phyloP scores from a whole-genome alignment of 805 yeast genomes.

The Yarrowia sp. region DNA sequence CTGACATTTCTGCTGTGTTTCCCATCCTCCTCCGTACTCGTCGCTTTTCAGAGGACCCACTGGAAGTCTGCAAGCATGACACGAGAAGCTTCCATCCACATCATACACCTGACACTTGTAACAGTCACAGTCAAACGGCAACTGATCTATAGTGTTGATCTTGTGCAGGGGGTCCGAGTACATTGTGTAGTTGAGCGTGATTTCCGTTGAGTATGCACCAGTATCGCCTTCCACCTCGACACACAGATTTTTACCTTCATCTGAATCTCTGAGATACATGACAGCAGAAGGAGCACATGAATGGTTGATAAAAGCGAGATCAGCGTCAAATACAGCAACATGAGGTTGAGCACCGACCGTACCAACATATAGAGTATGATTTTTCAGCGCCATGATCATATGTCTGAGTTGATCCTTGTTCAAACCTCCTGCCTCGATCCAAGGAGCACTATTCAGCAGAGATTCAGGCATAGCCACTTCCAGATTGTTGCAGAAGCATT shows the following conservation, averaged over 20 bases:
- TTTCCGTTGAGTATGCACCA: not conserved
- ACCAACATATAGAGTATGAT: conserved; percentile 11
- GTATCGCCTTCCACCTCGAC: conserved; percentile 1
- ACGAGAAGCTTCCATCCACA: conserved; percentile 15
- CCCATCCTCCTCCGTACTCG: conserved; percentile 22
- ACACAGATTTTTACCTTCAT: conserved; percentile 9
- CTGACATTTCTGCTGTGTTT: conserved; percentile 16
- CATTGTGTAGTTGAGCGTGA: conserved; percentile 18
- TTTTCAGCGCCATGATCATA: conserved; percentile 4
- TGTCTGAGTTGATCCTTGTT: not conserved
- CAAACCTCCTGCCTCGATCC: conserved; percentile 13
- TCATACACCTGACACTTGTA: conserved; percentile 16
- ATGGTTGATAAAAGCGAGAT: conserved; percentile 16
- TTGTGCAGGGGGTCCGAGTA: conserved; percentile 20
- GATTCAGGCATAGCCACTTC: not conserved
- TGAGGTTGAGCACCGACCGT: conserved; percentile 12
- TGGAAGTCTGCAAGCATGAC: conserved; percentile 15
- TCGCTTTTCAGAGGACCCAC: conserved; percentile 1
- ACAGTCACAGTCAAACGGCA: conserved; percentile 16
- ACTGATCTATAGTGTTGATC: conserved; percentile 6
- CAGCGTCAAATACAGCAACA: conserved; percentile 5
- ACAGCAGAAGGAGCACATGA: conserved; percentile 22
- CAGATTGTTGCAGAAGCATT: not conserved
- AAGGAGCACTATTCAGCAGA: conserved; percentile 8
- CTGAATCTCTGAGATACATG: not conserved